A percentile compares a stretch with the other conserved stretches of the same genome.
phyloP scores from a whole-genome alignment of 305 asterid genomes.

The Salvia sclarea region DNA sequence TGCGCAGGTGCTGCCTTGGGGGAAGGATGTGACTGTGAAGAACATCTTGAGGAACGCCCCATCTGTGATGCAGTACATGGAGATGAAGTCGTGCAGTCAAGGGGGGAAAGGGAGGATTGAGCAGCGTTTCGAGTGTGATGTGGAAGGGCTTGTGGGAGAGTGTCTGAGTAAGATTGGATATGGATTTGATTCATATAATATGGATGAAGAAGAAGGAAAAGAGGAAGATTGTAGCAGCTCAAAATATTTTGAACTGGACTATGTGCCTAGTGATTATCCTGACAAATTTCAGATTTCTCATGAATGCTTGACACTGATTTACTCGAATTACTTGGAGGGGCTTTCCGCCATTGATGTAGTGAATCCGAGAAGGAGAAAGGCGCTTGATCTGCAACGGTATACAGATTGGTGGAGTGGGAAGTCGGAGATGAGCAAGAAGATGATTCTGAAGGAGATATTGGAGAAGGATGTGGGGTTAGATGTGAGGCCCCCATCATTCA shows the following conservation, averaged over 20 bases:
- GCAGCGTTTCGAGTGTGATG: slow-evolving; percentile 34
- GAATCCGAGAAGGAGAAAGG: slow-evolving; percentile 32
- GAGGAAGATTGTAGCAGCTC: slow-evolving; percentile 17
- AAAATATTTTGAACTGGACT: slow-evolving; percentile 43
- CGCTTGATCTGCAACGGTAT: slow-evolving; percentile 38
- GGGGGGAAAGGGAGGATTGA: slow-evolving; percentile 34
- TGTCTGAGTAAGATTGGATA: slow-evolving; percentile 44
- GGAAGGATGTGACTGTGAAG: slow-evolving; percentile 65
- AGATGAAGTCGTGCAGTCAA: slow-evolving; percentile 54
- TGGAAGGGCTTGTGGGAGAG: slow-evolving; percentile 54
- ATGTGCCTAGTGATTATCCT: slow-evolving; percentile 30
- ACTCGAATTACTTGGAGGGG: slow-evolving; percentile 56
- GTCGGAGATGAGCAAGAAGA: slow-evolving; percentile 79
- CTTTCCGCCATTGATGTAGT: slow-evolving; percentile 36
- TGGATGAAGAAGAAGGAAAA: slow-evolving; percentile 7
- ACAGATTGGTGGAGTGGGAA: slow-evolving; percentile 83
- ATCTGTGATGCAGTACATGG: slow-evolving; percentile 77
- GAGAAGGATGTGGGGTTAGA: slow-evolving; percentile 77
- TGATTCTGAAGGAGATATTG: slow-evolving; percentile 56
- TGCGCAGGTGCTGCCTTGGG: slow-evolving; percentile 78
- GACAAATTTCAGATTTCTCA: slow-evolving; percentile 53
- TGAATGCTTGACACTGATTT: slow-evolving; percentile 58
- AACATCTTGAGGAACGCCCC: slow-evolving; percentile 68
- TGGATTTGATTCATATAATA: slow-evolving; percentile 28
- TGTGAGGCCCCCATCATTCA: slow-evolving; percentile 67